phyloP scores from a whole-genome alignment of 148 eudicot genomes.

The Rhododendron griersonianum region DNA sequence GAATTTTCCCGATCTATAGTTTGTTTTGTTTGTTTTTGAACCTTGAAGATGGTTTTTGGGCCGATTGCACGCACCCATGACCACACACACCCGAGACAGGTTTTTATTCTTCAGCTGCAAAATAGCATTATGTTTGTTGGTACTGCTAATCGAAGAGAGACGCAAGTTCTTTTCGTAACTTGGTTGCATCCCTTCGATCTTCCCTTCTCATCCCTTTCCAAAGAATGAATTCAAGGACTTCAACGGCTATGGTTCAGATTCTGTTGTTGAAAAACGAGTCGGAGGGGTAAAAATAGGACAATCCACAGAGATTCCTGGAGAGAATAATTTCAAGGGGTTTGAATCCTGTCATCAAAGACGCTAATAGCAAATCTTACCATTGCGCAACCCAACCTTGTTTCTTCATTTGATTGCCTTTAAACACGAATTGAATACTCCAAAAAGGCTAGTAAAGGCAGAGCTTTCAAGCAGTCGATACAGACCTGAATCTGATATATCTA shows the following conservation, averaged over 20 bases:
- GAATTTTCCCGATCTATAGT: not conserved
- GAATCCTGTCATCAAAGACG: not conserved
- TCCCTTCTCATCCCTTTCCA: not conserved
- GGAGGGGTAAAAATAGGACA: not conserved
- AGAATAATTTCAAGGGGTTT: not conserved
- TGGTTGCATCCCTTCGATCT: not conserved
- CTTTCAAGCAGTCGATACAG: not conserved
- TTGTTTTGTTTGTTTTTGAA: not conserved
- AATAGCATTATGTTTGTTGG: not conserved
- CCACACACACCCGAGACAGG: not conserved
- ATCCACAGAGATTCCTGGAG: not conserved
- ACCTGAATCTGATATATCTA: not conserved
- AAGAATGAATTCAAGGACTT: not conserved
- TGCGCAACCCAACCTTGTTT: not conserved
- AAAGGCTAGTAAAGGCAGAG: not conserved
- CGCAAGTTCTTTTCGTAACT: not conserved
- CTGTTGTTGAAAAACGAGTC: not conserved
- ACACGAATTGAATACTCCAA: not conserved
- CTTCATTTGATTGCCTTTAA: not conserved
- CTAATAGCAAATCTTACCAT: not conserved
- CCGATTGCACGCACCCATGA: not conserved
- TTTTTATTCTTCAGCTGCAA: not conserved
- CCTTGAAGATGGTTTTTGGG: not conserved
- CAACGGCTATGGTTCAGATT: not conserved
- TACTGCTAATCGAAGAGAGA: not conserved